phyloP scores from a whole-genome alignment of 2,329 filamentous ascomycete species.

The Claviceps quebecensis region DNA sequence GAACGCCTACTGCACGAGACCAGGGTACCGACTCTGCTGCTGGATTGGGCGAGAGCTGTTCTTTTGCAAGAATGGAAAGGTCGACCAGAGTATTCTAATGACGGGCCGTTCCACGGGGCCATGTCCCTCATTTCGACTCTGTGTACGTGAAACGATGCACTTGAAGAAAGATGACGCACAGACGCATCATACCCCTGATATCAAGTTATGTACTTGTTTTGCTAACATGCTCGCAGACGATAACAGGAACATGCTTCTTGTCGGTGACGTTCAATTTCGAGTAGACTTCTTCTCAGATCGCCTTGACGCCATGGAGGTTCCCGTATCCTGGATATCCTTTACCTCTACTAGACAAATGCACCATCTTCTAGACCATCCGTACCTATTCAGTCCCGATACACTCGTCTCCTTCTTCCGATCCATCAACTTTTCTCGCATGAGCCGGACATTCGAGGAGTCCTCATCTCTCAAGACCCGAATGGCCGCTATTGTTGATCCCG shows the following conservation, averaged over 20 bases:
- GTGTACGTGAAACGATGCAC: slow-evolving; percentile 36
- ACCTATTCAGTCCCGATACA: slow-evolving; percentile 59
- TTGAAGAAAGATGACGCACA: too few species aligned
- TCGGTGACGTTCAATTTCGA: slow-evolving; percentile 57
- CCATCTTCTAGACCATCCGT: slow-evolving; percentile 70
- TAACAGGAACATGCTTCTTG: slow-evolving; percentile 46
- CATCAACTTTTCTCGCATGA: slow-evolving; percentile 81
- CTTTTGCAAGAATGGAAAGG: slow-evolving; percentile 74
- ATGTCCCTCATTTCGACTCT: slow-evolving; percentile 59
- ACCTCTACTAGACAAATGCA: slow-evolving; percentile 45
- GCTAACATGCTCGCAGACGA: slow-evolving; percentile 33
- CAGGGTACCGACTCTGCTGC: slow-evolving; percentile 38
- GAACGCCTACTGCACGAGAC: slow-evolving; percentile 44
- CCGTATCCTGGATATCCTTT: slow-evolving; percentile 55
- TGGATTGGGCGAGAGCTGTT: slow-evolving; percentile 63
- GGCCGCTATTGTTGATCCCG: slow-evolving; percentile 38
- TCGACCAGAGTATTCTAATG: slow-evolving; percentile 51
- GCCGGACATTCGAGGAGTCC: slow-evolving; percentile 58
- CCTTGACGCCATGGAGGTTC: slow-evolving; percentile 61
- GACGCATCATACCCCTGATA: too few species aligned
- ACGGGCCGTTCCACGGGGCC: slow-evolving; percentile 62
- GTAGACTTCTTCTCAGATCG: slow-evolving; percentile 64
- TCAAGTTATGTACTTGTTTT: neutral
- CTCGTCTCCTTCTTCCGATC: slow-evolving; percentile 76
- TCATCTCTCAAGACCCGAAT: slow-evolving; percentile 42